phyloP scores from a whole-genome alignment of 2,329 filamentous ascomycete genomes.

The Colletotrichum australisinense region DNA sequence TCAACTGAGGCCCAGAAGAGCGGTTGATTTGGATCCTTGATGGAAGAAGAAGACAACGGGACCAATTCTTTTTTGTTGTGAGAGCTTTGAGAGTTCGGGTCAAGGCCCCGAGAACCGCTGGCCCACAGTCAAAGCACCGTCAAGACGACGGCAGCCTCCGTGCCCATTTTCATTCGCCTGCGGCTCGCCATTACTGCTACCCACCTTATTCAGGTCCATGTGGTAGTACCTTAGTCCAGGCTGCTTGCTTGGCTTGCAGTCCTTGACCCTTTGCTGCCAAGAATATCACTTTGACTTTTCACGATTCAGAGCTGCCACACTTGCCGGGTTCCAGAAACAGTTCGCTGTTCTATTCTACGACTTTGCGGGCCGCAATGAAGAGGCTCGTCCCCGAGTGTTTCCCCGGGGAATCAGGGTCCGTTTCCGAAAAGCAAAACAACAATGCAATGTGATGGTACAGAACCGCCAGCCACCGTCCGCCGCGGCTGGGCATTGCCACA shows the following conservation, averaged over 20 bases:
- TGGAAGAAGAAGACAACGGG: background rate
- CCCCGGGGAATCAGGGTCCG: slow-evolving; percentile 12
- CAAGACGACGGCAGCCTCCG: background rate
- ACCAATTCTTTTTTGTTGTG: background rate
- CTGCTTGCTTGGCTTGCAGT: background rate
- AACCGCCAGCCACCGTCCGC: slow-evolving; percentile 11
- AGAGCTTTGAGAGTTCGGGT: slow-evolving; percentile 16
- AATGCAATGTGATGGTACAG: slow-evolving; percentile 34
- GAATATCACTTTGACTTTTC: background rate
- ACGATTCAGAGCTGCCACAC: slow-evolving; percentile 15
- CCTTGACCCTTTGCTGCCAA: background rate
- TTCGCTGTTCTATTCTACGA: slow-evolving; percentile 33
- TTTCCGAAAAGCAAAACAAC: slow-evolving; percentile 26
- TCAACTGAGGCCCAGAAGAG: slow-evolving; percentile 1
- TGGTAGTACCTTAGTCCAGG: too few relatives aligned
- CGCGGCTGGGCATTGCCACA: slow-evolving; percentile 9
- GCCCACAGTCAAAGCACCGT: slow-evolving; percentile 12
- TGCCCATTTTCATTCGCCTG: background rate
- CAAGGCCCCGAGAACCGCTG: slow-evolving; percentile 10
- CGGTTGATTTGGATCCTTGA: background rate
- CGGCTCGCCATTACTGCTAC: slow-evolving; percentile 4
- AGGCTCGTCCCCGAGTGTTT: slow-evolving; percentile 13
- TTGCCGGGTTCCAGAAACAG: slow-evolving; percentile 24
- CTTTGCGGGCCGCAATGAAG: slow-evolving; percentile 11
- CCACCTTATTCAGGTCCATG: slow-evolving; percentile 7